phyloP scores from a whole-genome alignment of 768 basidiomycete species.

The Rhizopogon vesiculosus region DNA sequence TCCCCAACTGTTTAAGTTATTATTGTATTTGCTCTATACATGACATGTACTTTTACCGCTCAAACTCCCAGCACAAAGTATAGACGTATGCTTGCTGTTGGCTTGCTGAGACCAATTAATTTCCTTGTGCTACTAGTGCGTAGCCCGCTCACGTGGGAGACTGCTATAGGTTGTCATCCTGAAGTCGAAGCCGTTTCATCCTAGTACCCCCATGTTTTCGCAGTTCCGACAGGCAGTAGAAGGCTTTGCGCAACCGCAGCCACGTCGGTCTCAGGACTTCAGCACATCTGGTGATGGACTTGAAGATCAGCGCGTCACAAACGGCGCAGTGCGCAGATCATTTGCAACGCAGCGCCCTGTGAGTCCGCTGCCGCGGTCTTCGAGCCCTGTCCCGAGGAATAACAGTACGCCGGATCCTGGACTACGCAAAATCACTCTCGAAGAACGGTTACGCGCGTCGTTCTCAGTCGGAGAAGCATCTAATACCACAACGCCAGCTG shows the following conservation, averaged over 20 bases:
- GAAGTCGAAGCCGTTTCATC: neutral
- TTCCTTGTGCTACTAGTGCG: neutral
- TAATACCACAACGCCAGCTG: constrained; percentile 34
- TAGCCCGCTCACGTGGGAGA: constrained; percentile 1
- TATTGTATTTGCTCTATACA: neutral
- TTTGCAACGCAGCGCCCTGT: constrained; percentile 45
- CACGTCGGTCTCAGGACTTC: constrained; percentile 34
- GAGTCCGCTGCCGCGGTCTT: constrained; percentile 15
- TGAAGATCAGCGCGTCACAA: constrained; percentile 21
- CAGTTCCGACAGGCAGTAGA: constrained; percentile 74
- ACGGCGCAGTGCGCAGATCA: constrained; percentile 52
- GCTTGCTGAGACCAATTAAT: neutral
- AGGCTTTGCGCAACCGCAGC: constrained; percentile 47
- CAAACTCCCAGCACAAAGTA: neutral
- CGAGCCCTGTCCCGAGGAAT: constrained; percentile 19
- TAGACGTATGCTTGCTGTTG: neutral
- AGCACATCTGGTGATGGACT: constrained; percentile 14
- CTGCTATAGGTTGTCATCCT: neutral
- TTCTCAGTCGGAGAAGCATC: constrained; percentile 56
- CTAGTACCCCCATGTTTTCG: constrained; percentile 54
- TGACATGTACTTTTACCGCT: neutral
- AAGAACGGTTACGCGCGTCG: constrained; percentile 71
- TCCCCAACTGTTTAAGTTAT: constrained; percentile 1
- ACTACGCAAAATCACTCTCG: constrained; percentile 54
- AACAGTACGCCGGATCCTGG: constrained; percentile 13